These are phyloP conservation scores for Ciborinia camelliae DNA, from an alignment of 2,329 filamentous ascomycete genomes.

Conservation along the genomic window DNA sequence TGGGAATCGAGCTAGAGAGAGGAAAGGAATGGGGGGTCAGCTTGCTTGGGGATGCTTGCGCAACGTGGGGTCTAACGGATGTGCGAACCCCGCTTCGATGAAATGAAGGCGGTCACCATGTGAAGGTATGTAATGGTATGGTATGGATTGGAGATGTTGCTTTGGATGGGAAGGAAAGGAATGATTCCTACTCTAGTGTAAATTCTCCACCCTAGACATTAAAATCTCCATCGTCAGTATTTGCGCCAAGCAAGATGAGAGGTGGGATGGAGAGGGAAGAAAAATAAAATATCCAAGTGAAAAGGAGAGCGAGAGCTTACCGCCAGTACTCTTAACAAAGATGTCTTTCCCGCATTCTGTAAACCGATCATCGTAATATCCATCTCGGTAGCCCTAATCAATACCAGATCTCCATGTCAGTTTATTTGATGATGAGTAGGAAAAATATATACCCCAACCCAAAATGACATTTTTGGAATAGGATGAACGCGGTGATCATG, in stretches of 20 bases:
- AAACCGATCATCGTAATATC: slow-evolving; percentile 98
- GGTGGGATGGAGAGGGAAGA: slow-evolving; percentile 24
- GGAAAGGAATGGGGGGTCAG: slow-evolving; percentile 39
- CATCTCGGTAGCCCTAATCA: slow-evolving; percentile 90
- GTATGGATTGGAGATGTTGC: too few species aligned
- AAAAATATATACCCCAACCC: neutral
- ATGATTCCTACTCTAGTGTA: slow-evolving; percentile 85
- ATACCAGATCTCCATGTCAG: neutral
- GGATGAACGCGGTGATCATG: neutral
- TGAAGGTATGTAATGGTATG: neutral
- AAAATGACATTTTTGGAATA: neutral
- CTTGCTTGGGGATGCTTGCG: slow-evolving; percentile 20
- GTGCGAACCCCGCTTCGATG: slow-evolving; percentile 19
- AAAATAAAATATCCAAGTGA: too few species aligned
- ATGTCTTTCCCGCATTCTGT: slow-evolving; percentile 98
- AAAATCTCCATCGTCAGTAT: slow-evolving; percentile 40
- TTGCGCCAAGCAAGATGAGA: slow-evolving; percentile 9
- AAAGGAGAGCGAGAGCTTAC: slow-evolving; percentile 67
- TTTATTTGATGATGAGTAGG: neutral
- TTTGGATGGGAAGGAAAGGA: slow-evolving; percentile 1
- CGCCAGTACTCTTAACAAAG: slow-evolving; percentile 85
- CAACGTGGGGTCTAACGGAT: slow-evolving; percentile 17
- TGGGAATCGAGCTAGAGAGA: slow-evolving; percentile 85
- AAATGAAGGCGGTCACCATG: slow-evolving; percentile 1
- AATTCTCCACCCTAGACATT: slow-evolving; percentile 84